These are phyloP conservation scores for Solanum hybrid DNA, from an alignment of 305 asterid species.

Conservation along the genomic window DNA sequence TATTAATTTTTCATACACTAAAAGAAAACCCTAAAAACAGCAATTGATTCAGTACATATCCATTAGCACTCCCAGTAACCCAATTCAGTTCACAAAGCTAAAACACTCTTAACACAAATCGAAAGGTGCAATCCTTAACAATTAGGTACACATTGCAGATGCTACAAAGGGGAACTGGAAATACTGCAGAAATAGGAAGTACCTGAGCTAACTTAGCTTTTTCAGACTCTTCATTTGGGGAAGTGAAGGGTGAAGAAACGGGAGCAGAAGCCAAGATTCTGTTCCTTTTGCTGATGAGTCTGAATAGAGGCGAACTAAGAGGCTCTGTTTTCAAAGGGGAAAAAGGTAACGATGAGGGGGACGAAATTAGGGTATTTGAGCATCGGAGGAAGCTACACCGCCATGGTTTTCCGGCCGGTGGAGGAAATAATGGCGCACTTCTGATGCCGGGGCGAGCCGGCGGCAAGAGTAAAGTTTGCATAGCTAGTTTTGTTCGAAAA, in stretches of 20 bases:
- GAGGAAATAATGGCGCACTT: constrained; percentile 26
- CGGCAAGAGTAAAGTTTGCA: constrained; percentile 81
- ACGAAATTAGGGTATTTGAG: constrained; percentile 19
- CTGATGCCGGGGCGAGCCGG: constrained; percentile 58
- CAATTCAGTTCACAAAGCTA: not conserved
- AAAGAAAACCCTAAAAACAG: constrained; percentile 2
- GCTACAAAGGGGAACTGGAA: not conserved
- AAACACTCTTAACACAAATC: too few species aligned
- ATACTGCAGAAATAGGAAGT: not conserved
- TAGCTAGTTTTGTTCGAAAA: constrained; percentile 13
- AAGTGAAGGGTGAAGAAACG: constrained; percentile 31
- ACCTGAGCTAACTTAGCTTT: constrained; percentile 24
- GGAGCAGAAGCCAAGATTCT: constrained; percentile 35
- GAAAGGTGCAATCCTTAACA: not conserved
- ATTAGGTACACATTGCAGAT: not conserved
- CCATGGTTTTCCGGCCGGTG: constrained; percentile 16
- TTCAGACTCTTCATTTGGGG: constrained; percentile 57
- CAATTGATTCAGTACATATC: not conserved
- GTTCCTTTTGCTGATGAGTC: constrained; percentile 17
- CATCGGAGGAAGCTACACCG: constrained; percentile 13
- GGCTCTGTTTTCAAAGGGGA: constrained; percentile 19
- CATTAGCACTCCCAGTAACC: not conserved
- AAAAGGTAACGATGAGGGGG: constrained; percentile 18
- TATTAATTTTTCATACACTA: not conserved
- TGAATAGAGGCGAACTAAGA: constrained; percentile 31